These are phyloP conservation scores for Eragrostis tef DNA, from an alignment of 202 grass and related monocot genomes.

Conservation along the genomic window DNA sequence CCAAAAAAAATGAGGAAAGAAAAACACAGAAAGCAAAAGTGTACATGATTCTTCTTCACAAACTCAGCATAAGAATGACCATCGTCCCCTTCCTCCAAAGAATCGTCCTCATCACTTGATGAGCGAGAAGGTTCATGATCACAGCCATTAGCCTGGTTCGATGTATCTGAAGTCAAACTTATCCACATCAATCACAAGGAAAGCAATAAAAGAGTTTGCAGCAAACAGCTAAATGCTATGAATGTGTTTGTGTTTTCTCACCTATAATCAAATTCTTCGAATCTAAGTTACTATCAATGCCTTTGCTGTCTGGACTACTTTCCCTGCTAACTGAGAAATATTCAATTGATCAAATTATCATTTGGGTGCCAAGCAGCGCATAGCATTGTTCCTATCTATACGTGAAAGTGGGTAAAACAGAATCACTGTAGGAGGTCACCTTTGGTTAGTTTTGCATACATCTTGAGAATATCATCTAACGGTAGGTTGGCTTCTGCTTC, in stretches of 20 bases:
- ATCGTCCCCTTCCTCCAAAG: constrained; percentile 55
- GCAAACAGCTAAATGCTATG: constrained; percentile 53
- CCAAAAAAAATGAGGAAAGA: constrained; percentile 1
- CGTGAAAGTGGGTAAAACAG: constrained; percentile 25
- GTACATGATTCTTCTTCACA: constrained; percentile 65
- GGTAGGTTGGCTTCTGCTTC: constrained; percentile 89
- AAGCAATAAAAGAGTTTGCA: constrained; percentile 27
- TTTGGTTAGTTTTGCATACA: constrained; percentile 54
- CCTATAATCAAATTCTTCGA: constrained; percentile 74
- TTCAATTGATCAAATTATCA: constrained; percentile 73
- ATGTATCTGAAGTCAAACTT: constrained; percentile 70
- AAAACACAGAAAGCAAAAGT: constrained; percentile 39
- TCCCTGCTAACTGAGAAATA: constrained; percentile 92
- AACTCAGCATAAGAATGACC: constrained; percentile 45
- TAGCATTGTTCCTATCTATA: constrained; percentile 24
- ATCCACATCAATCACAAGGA: constrained; percentile 54
- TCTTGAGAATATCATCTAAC: constrained; percentile 76
- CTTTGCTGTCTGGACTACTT: constrained; percentile 60
- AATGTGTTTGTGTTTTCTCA: constrained; percentile 55
- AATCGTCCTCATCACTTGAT: constrained; percentile 61
- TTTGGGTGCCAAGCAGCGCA: constrained; percentile 41
- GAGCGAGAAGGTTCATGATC: constrained; percentile 58
- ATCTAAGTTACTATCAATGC: constrained; percentile 50
- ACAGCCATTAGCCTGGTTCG: constrained; percentile 75
- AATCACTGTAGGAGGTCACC: constrained; percentile 58